Evolutionary conservation across 345 rosid genomes (phyloP).

Genomic region (Draba incana): DNA sequence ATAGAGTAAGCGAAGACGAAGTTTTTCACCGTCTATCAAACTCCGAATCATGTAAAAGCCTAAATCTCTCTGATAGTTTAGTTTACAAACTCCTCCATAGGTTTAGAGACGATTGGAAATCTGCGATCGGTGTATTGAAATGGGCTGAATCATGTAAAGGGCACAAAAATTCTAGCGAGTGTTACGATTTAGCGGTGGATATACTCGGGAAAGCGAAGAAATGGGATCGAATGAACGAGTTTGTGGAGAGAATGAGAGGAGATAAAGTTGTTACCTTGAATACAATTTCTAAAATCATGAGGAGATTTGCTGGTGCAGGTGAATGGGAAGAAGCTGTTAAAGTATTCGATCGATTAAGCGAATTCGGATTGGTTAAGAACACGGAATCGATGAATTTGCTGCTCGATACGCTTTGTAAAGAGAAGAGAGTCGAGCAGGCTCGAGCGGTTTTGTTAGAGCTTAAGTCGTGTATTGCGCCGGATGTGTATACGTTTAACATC

Average conservation of each 20-base stretch:
- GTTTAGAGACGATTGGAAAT: constrained; percentile 85
- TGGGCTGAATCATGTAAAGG: constrained; percentile 65
- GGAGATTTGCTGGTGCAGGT: constrained; percentile 80
- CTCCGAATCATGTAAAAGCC: constrained; percentile 45
- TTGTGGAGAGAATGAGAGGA: constrained; percentile 60
- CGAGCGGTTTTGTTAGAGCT: constrained; percentile 61
- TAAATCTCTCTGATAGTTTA: constrained; percentile 50
- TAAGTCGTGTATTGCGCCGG: constrained; percentile 59
- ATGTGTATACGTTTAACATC: constrained; percentile 75
- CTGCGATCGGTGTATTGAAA: constrained; percentile 68
- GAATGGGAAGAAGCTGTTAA: constrained; percentile 80
- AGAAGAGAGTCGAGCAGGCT: constrained; percentile 67
- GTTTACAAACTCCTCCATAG: constrained; percentile 57
- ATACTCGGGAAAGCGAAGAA: constrained; percentile 71
- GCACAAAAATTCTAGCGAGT: constrained; percentile 49
- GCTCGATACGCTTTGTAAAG: constrained; percentile 87
- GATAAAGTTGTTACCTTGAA: constrained; percentile 49
- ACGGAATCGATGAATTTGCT: constrained; percentile 74
- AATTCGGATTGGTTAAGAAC: constrained; percentile 69
- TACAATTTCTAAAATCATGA: constrained; percentile 72
- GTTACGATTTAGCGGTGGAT: constrained; percentile 63
- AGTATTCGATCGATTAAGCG: constrained; percentile 60
- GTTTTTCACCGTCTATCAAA: constrained; percentile 46
- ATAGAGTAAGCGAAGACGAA: constrained; percentile 55
- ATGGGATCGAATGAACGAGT: constrained; percentile 64